A percentile compares a stretch with the other conserved stretches of the same genome.
These are phyloP conservation scores for Ceratopteris richardii DNA, from an alignment of 75 land plant genomes.

Conservation along the genomic window DNA sequence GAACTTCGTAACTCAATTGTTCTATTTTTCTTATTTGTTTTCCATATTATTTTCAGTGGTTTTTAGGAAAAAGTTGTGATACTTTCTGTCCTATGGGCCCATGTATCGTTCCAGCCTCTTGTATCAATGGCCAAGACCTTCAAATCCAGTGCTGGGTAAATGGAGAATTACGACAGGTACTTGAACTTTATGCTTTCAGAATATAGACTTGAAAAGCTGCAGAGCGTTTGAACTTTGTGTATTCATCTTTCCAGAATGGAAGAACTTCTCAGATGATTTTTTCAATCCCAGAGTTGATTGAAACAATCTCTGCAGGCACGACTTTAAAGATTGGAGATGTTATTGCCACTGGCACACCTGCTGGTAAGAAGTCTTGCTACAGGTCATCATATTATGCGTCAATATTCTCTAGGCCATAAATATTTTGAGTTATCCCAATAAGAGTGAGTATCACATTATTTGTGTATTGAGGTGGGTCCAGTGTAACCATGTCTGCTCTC, in stretches of 20 bases:
- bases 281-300: conserved; percentile 39
- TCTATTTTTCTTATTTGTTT: no score
- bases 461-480: no score
- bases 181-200: not conserved
- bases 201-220: not conserved
- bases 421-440: no score
- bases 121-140: conserved; percentile 33
- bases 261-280: conserved; percentile 42
- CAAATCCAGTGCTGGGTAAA: conserved; percentile 43
- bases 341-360: conserved; percentile 41
- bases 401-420: no score
- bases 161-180: conserved; percentile 43
- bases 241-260: conserved; percentile 23
- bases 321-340: conserved; percentile 44
- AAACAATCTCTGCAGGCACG: conserved; percentile 28
- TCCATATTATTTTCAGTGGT: conserved; percentile 25
- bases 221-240: no score
- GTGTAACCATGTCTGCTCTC: no score
- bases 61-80: conserved; percentile 45
- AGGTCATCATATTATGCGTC: no score
- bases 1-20: no score
- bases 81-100: conserved; percentile 52
- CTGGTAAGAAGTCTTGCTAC: no score
- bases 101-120: conserved; percentile 44
- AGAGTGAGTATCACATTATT: no score